These are phyloP conservation scores for Trametes cingulata DNA, from an alignment of 768 basidiomycete species.

Conservation along the genomic window DNA sequence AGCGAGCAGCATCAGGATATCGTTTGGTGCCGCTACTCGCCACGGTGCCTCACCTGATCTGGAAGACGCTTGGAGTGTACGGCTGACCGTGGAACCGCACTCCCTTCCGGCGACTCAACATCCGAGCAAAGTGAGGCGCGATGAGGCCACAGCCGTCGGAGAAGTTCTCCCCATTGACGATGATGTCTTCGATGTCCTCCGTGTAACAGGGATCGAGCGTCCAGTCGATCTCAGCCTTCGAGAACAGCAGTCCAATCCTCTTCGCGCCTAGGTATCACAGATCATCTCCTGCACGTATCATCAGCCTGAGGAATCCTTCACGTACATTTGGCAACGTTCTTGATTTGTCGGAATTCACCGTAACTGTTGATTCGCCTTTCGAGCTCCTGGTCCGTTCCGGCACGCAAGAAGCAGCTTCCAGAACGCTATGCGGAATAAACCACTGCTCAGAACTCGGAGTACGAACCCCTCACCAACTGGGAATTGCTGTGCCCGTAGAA, in stretches of 20 bases:
- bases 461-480: constrained; percentile 49
- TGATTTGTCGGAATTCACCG: constrained; percentile 61
- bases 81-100: constrained; percentile 55
- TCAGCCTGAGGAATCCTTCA: too few relatives aligned
- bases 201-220: constrained; percentile 49
- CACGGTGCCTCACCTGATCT: constrained; percentile 51
- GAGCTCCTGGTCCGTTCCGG: constrained; percentile 56
- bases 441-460: not conserved
- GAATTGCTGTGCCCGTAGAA: constrained; percentile 76
- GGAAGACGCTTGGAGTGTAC: constrained; percentile 63
- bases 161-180: constrained; percentile 55
- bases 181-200: constrained; percentile 61
- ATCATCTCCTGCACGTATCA: too few relatives aligned
- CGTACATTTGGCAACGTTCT: constrained; percentile 65
- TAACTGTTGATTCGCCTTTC: constrained; percentile 56
- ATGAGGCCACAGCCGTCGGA: constrained; percentile 74
- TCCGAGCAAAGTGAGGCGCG: constrained; percentile 48
- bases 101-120: constrained; percentile 53
- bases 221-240: constrained; percentile 61
- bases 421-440: constrained; percentile 43
- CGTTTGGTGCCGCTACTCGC: too few relatives aligned
- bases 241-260: constrained; percentile 67
- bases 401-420: constrained; percentile 62
- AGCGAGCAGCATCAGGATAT: not conserved
- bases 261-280: constrained; percentile 60